Percentiles rank a stretch among this genome's conserved stretches.
These are phyloP conservation scores for Nannochloropsis salina DNA, from an alignment of 108 stramenopile species.

Conservation along the genomic window DNA sequence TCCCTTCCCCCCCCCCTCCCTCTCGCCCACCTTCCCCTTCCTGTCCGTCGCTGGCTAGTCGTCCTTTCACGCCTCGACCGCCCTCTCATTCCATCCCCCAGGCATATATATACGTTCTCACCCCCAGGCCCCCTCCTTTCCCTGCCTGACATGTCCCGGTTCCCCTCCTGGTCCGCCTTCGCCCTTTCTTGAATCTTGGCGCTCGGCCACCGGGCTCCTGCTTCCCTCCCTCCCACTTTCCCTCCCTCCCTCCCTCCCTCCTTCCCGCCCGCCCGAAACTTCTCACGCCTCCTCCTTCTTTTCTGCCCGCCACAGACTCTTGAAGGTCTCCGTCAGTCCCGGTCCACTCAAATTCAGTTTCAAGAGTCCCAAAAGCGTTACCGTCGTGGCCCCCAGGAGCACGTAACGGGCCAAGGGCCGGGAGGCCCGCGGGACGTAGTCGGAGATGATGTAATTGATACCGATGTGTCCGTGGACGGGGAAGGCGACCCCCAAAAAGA, in stretches of 20 bases:
- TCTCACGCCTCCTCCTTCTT: not conserved
- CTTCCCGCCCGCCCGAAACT: not conserved
- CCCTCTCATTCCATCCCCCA: not conserved
- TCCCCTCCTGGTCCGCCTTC: not conserved
- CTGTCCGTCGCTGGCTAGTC: too few relatives aligned
- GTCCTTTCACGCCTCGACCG: too few relatives aligned
- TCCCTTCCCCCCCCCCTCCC: not conserved
- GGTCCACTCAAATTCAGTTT: conserved; percentile 43
- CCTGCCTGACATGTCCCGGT: not conserved
- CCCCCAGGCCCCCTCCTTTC: not conserved
- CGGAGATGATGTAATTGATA: conserved; percentile 78
- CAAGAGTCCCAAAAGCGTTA: conserved; percentile 32
- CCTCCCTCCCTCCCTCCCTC: not conserved
- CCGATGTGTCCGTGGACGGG: conserved; percentile 79
- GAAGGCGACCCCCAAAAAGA: conserved; percentile 63
- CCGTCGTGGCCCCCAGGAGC: conserved; percentile 23
- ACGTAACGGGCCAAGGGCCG: conserved; percentile 66
- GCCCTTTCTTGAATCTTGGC: too few relatives aligned
- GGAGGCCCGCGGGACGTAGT: conserved; percentile 79
- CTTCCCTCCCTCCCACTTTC: not conserved
- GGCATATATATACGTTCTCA: not conserved
- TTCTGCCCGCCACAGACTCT: conserved; percentile 36
- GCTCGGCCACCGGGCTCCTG: too few relatives aligned
- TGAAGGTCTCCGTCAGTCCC: conserved; percentile 42
- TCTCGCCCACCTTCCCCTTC: not conserved